A percentile compares a stretch with the other conserved stretches of the same genome.
Evolutionary conservation across 495 filamentous ascomycete species (phyloP).

Genomic region (Articulospora tetracladia): DNA sequence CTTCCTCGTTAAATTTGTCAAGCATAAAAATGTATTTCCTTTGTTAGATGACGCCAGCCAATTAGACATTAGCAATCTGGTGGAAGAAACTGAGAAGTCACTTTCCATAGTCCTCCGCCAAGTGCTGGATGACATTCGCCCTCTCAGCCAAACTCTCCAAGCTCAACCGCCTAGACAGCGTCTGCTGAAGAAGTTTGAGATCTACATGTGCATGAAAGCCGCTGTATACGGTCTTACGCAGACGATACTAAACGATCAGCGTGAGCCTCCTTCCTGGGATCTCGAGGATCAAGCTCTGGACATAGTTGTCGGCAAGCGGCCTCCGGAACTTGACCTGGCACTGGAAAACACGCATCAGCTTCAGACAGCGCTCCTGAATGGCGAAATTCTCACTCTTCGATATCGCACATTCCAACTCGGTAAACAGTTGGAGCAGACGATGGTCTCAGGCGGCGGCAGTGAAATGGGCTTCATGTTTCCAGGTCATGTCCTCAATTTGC

Average conservation of each 20-base stretch:
- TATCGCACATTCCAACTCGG: not conserved
- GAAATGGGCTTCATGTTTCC: not conserved
- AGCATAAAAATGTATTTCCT: too few relatives aligned
- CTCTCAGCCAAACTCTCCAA: not conserved
- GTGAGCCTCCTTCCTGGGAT: not conserved
- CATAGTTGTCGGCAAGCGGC: not conserved
- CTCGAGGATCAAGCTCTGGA: not conserved
- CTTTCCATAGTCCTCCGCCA: not conserved
- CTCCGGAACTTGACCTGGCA: not conserved
- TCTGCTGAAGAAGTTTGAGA: constrained; percentile 2
- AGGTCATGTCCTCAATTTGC: not conserved
- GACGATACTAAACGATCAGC: not conserved
- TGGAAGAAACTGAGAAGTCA: not conserved
- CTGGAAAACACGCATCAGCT: not conserved
- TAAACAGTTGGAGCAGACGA: not conserved
- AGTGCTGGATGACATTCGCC: not conserved
- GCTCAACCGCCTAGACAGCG: not conserved
- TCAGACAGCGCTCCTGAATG: not conserved
- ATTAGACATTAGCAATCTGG: not conserved
- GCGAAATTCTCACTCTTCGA: not conserved
- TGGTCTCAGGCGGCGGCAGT: not conserved
- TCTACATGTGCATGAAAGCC: constrained; percentile 2
- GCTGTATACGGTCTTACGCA: not conserved
- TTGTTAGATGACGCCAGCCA: not conserved
- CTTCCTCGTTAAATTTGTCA: not conserved